These are phyloP conservation scores for Ceratobasidium sp. DNA, from an alignment of 1,284 basidiomycete genomes.

Conservation along the genomic window DNA sequence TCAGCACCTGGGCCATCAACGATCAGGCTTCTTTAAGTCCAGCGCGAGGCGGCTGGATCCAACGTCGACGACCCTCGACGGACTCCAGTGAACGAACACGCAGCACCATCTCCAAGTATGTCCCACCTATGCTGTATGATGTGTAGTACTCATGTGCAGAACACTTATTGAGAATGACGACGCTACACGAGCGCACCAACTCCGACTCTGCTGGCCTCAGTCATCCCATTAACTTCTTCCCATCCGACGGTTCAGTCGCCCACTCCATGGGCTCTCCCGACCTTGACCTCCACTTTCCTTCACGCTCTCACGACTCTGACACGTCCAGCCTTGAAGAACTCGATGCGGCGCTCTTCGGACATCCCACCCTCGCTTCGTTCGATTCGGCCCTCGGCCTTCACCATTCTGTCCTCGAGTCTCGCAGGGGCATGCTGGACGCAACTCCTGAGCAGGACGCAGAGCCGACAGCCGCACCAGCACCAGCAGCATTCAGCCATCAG, in stretches of 20 bases:
- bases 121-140: background rate
- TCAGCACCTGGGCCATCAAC: conserved; percentile 15
- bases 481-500: conserved; percentile 1
- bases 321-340: conserved; percentile 25
- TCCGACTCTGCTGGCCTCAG: conserved; percentile 26
- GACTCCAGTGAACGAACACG: background rate
- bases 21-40: conserved; percentile 1
- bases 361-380: conserved; percentile 27
- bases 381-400: conserved; percentile 34
- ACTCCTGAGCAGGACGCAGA: background rate
- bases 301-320: conserved; percentile 34
- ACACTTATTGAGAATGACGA: conserved; percentile 21
- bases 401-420: conserved; percentile 25
- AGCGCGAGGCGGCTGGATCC: conserved; percentile 32
- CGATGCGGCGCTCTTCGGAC: conserved; percentile 31
- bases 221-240: conserved; percentile 34
- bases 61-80: conserved; percentile 29
- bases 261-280: conserved; percentile 14
- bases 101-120: background rate
- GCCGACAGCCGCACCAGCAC: background rate
- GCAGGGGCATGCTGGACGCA: conserved; percentile 5
- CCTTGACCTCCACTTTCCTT: conserved; percentile 34
- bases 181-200: too few relatives aligned
- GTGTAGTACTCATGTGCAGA: conserved; percentile 13
- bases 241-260: conserved; percentile 18